These are phyloP conservation scores for Albugo candida DNA, from an alignment of 352 stramenopile genomes.

Conservation along the genomic window DNA sequence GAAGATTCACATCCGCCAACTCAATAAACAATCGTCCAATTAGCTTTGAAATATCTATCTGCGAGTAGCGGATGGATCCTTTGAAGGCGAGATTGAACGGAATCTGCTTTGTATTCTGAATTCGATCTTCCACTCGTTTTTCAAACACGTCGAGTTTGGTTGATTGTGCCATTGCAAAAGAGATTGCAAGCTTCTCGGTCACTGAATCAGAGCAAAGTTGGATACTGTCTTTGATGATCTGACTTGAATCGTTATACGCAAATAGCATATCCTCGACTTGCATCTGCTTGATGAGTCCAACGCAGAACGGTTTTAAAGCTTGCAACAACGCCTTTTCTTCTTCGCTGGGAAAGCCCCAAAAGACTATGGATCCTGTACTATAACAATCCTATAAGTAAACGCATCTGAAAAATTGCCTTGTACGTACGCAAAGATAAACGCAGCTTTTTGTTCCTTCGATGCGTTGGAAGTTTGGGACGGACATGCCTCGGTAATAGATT, in stretches of 20 bases:
- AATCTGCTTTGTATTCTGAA: conserved; percentile 70
- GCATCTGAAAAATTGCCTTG: neutral
- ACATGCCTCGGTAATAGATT: neutral
- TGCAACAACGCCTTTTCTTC: conserved; percentile 30
- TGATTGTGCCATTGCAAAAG: conserved; percentile 83
- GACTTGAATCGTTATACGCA: conserved; percentile 24
- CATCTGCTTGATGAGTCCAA: conserved; percentile 20
- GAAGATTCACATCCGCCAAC: conserved; percentile 81
- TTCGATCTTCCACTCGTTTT: conserved; percentile 64
- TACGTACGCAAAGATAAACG: conserved; percentile 47
- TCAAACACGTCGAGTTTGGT: conserved; percentile 86
- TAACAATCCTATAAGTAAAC: neutral
- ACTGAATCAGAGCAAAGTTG: conserved; percentile 37
- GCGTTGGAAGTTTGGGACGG: neutral
- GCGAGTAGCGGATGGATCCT: conserved; percentile 78
- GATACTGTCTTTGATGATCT: conserved; percentile 68
- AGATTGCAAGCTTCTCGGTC: conserved; percentile 80
- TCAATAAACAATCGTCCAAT: conserved; percentile 83
- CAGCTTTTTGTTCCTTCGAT: conserved; percentile 20
- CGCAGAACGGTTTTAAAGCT: conserved; percentile 26
- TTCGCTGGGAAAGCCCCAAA: conserved; percentile 37
- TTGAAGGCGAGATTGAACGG: conserved; percentile 65
- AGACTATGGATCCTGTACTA: conserved; percentile 49
- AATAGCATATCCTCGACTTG: conserved; percentile 47
- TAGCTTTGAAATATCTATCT: conserved; percentile 79